These are phyloP conservation scores for Trichoderma brevicompactum DNA, from an alignment of 2,329 filamentous ascomycete species.

Conservation along the genomic window DNA sequence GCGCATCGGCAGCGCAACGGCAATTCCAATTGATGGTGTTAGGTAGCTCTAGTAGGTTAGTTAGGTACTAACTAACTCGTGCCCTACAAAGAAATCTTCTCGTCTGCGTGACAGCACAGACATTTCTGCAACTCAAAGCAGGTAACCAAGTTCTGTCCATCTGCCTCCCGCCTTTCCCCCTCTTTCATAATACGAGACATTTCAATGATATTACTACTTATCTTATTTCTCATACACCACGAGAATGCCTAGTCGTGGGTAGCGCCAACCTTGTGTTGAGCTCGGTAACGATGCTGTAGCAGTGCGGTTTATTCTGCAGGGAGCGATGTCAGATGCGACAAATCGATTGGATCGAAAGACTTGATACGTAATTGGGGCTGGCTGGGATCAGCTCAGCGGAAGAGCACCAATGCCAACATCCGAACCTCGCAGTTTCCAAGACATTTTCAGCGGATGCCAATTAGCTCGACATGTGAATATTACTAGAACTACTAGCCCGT, in stretches of 20 bases:
- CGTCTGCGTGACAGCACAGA: constrained; percentile 1
- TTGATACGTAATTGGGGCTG: not conserved
- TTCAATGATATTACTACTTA: not conserved
- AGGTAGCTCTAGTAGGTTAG: not conserved
- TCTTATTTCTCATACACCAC: not conserved
- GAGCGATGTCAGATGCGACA: constrained; percentile 10
- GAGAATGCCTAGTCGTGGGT: not conserved
- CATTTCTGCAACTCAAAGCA: not conserved
- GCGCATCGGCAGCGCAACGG: constrained; percentile 11
- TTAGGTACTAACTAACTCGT: constrained; percentile 6
- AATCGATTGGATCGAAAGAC: not conserved
- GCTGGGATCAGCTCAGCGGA: constrained; percentile 2
- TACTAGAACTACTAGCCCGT: not conserved
- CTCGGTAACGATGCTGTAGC: no score
- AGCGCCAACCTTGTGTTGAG: constrained; percentile 6
- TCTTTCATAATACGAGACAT: constrained; percentile 11
- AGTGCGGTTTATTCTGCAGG: constrained; percentile 16
- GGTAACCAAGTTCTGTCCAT: no score
- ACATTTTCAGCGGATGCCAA: not conserved
- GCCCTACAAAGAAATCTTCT: constrained; percentile 2
- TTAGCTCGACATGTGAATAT: constrained; percentile 6
- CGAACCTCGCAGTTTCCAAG: not conserved
- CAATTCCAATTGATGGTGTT: not conserved
- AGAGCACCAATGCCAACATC: constrained; percentile 11
- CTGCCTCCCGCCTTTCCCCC: not conserved